These are phyloP conservation scores for Entomortierella beljakovae DNA, from an alignment of 192 early-diverging fungal species.

Conservation along the genomic window DNA sequence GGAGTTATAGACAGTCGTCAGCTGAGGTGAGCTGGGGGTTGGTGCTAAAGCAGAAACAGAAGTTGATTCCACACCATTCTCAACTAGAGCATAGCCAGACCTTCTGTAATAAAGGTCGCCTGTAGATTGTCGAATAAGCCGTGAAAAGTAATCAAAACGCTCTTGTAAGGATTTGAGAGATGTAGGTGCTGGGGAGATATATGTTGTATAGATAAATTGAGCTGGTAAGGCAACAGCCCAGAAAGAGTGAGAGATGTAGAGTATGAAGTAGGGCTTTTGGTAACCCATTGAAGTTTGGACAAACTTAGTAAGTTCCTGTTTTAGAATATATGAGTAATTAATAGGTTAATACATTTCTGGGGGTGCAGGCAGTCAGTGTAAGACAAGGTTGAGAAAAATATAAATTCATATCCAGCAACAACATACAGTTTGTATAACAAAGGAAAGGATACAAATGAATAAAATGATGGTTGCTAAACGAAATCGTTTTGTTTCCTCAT, in stretches of 20 bases:
- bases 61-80: background rate
- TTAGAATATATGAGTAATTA: background rate
- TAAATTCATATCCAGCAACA: background rate
- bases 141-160: conserved; percentile 24
- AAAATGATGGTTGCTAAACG: conserved; percentile 52
- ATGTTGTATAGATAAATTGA: conserved; percentile 32
- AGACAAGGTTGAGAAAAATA: background rate
- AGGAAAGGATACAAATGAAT: conserved; percentile 58
- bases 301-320: conserved; percentile 66
- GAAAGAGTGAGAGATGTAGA: conserved; percentile 56
- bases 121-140: conserved; percentile 34
- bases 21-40: background rate
- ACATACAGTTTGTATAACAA: conserved; percentile 63
- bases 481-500: conserved; percentile 11
- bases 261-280: conserved; percentile 72
- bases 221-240: conserved; percentile 27
- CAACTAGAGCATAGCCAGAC: conserved; percentile 14
- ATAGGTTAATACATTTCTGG: background rate
- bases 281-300: conserved; percentile 67
- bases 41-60: background rate
- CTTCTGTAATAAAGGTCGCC: conserved; percentile 26
- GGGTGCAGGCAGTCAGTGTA: background rate
- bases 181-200: conserved; percentile 17
- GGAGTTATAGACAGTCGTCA: conserved; percentile 12
- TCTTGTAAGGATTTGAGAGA: conserved; percentile 14